Conservation (phyloP, 257 asterid genomes). For the Forsythia viridissima region DNA sequence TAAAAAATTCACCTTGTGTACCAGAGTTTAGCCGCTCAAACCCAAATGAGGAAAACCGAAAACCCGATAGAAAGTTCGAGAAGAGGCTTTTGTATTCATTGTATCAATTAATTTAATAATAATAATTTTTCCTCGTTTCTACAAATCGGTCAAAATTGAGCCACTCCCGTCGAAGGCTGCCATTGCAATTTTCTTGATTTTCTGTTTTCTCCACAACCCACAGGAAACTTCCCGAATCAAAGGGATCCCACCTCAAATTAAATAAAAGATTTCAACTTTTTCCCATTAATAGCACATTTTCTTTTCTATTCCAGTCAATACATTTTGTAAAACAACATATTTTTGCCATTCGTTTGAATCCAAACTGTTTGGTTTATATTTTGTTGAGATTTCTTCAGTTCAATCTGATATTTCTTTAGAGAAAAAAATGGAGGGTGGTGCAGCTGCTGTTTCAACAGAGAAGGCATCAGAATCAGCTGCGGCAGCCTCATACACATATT, state of each 20-base stretch:
- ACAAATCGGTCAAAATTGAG: not conserved
- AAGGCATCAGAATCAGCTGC: slow-evolving; percentile 23
- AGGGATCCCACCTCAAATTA: not conserved
- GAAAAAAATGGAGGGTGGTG: slow-evolving; percentile 32
- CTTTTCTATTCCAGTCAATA: not conserved
- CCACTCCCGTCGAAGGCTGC: not conserved
- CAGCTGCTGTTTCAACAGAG: slow-evolving; percentile 27
- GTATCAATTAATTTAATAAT: not conserved
- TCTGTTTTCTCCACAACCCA: not conserved
- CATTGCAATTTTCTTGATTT: not conserved
- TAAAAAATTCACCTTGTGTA: too few relatives aligned
- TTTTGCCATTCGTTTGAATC: not conserved
- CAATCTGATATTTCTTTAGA: not conserved
- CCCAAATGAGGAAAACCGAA: not conserved
- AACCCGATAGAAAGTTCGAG: not conserved
- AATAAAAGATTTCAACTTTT: not conserved
- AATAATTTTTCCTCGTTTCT: not conserved
- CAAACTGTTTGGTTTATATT: not conserved
- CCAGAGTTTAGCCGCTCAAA: not conserved
- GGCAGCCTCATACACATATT: slow-evolving; percentile 31
- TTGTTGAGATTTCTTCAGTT: not conserved
- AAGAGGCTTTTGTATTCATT: not conserved
- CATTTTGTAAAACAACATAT: not conserved
- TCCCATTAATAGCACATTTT: not conserved
- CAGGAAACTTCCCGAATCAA: not conserved